Conservation (phyloP, 1,284 basidiomycete genomes). For the Erythrobasidium hasegawianum region DNA sequence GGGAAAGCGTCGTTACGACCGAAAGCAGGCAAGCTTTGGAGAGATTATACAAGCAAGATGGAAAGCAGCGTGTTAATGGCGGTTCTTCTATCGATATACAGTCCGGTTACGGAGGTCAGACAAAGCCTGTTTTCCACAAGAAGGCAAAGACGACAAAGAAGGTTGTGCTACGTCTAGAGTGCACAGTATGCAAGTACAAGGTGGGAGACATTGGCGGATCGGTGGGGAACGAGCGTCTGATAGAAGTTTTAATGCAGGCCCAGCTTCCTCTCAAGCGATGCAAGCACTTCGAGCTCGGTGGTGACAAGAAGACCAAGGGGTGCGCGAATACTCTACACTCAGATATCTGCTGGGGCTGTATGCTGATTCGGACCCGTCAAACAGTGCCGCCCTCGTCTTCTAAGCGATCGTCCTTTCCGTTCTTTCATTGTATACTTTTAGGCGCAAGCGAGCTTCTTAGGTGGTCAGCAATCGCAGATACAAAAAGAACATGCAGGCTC, state of each 20-base stretch:
- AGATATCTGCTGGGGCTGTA: slow-evolving; percentile 46
- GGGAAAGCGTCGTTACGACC: slow-evolving; percentile 94
- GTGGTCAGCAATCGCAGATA: background rate
- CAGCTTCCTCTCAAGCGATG: slow-evolving; percentile 87
- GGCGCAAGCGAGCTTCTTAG: background rate
- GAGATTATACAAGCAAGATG: slow-evolving; percentile 24
- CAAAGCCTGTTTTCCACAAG: slow-evolving; percentile 99
- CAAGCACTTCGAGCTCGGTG: slow-evolving; percentile 75
- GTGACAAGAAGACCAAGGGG: slow-evolving; percentile 98
- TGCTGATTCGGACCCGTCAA: too few relatives aligned
- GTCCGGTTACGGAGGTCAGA: slow-evolving; percentile 93
- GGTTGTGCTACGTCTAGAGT: slow-evolving; percentile 95
- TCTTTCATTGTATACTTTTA: slow-evolving; percentile 4
- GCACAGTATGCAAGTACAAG: slow-evolving; percentile 98
- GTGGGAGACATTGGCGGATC: too few relatives aligned
- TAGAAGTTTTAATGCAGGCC: slow-evolving; percentile 17
- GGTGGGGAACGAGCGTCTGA: slow-evolving; percentile 38
- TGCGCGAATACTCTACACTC: background rate
- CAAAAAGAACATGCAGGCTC: too few relatives aligned
- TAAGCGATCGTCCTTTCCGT: slow-evolving; percentile 7
- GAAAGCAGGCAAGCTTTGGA: slow-evolving; percentile 43
- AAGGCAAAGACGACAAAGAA: slow-evolving; percentile 99
- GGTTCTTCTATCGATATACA: background rate
- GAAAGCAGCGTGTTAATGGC: background rate
- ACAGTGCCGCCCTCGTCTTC: slow-evolving; percentile 35